These are phyloP conservation scores for Fusarium nisikadoi DNA, from an alignment of 2,329 filamentous ascomycete genomes.

Conservation along the genomic window DNA sequence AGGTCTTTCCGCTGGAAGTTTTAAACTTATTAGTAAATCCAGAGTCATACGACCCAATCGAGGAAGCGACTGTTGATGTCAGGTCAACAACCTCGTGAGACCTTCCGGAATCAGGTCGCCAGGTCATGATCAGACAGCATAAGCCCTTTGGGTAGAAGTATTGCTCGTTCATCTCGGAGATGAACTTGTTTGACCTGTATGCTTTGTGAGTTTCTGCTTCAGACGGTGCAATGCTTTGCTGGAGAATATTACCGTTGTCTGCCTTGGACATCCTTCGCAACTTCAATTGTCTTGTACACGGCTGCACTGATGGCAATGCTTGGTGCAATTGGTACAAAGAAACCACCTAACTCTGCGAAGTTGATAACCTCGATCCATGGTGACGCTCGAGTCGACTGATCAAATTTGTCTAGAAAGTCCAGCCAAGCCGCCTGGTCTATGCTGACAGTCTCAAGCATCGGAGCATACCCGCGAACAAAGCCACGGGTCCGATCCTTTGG, in stretches of 20 bases:
- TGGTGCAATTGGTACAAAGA: conserved; percentile 5
- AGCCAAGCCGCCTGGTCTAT: conserved; percentile 14
- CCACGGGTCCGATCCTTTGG: conserved; percentile 18
- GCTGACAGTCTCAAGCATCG: background rate
- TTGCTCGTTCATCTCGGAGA: conserved; percentile 40
- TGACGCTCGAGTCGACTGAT: conserved; percentile 1
- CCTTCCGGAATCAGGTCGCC: conserved; percentile 53
- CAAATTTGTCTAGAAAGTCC: conserved; percentile 16
- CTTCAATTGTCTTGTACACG: background rate
- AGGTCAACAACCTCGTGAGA: conserved; percentile 30
- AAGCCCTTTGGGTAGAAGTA: conserved; percentile 68
- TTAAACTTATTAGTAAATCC: conserved; percentile 5
- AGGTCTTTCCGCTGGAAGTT: conserved; percentile 16
- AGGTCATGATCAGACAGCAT: conserved; percentile 62
- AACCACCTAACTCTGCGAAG: conserved; percentile 10
- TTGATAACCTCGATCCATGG: conserved; percentile 19
- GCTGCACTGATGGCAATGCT: conserved; percentile 18
- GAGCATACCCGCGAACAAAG: conserved; percentile 16
- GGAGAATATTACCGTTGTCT: background rate
- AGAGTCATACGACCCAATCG: background rate
- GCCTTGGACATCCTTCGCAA: conserved; percentile 6
- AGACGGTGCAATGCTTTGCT: fast-evolving
- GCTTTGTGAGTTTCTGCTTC: background rate
- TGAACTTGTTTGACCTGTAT: background rate
- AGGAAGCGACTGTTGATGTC: conserved; percentile 25